These are phyloP conservation scores for Metarhizium brunneum DNA, from an alignment of 2,329 filamentous ascomycete species.

Conservation along the genomic window DNA sequence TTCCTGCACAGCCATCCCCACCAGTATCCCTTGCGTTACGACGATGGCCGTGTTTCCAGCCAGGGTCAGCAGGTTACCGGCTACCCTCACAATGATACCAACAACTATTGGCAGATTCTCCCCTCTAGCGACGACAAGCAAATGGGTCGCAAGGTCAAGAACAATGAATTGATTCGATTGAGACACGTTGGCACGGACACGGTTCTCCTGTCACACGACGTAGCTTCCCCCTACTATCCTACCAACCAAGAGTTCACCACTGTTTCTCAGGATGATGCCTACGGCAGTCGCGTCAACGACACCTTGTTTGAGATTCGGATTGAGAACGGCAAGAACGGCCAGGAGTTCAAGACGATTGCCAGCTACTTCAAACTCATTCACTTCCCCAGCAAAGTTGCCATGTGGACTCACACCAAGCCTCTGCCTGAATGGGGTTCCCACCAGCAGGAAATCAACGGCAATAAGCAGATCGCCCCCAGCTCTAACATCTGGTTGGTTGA, in stretches of 20 bases:
- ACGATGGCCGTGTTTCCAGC: slow-evolving; percentile 93
- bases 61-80: slow-evolving; percentile 97
- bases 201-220: slow-evolving; percentile 85
- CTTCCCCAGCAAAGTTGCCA: slow-evolving; percentile 88
- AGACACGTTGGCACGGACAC: slow-evolving; percentile 80
- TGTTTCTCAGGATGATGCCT: slow-evolving; percentile 60
- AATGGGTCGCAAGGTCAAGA: slow-evolving; percentile 58
- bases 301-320: slow-evolving; percentile 89
- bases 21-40: slow-evolving; percentile 85
- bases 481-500: slow-evolving; percentile 95
- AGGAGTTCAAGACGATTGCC: slow-evolving; percentile 83
- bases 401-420: slow-evolving; percentile 96
- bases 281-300: slow-evolving; percentile 69
- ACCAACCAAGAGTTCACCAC: slow-evolving; percentile 99
- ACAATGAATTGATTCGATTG: slow-evolving; percentile 79
- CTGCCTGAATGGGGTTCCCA: slow-evolving; percentile 97
- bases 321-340: slow-evolving; percentile 70
- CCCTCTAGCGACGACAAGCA: slow-evolving; percentile 54
- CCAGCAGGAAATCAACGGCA: slow-evolving; percentile 98
- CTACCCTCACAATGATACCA: slow-evolving; percentile 96
- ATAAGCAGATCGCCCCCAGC: slow-evolving; percentile 84
- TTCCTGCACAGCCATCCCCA: slow-evolving; percentile 92
- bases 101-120: slow-evolving; percentile 95
- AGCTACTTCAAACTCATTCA: slow-evolving; percentile 96
- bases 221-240: slow-evolving; percentile 89